Percentiles rank a stretch among this genome's conserved stretches.
Evolutionary conservation across 805 yeast species (phyloP).

Genomic region (Candida pseudofarinosa): DNA sequence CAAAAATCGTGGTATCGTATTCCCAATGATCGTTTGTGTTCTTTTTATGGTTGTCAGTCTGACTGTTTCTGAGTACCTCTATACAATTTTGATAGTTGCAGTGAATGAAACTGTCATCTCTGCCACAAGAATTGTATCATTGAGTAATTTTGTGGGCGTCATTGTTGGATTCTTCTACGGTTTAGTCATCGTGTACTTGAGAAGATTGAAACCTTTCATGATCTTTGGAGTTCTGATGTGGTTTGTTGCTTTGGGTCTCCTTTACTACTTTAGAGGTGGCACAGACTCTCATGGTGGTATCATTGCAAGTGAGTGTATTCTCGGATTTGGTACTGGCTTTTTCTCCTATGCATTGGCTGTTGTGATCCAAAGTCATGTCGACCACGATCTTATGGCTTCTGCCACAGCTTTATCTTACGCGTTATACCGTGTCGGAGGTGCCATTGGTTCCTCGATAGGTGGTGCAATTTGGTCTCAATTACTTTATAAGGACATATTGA

Average conservation of each 20-base stretch:
- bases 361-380: slow-evolving; percentile 53
- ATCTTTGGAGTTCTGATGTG: slow-evolving; percentile 55
- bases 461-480: slow-evolving; percentile 71
- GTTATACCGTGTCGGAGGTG: slow-evolving; percentile 57
- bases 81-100: slow-evolving; percentile 62
- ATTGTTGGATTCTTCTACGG: slow-evolving; percentile 59
- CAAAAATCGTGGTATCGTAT: slow-evolving; percentile 69
- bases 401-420: slow-evolving; percentile 56
- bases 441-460: slow-evolving; percentile 58
- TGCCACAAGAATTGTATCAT: slow-evolving; percentile 61
- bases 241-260: slow-evolving; percentile 58
- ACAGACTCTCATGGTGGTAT: slow-evolving; percentile 43
- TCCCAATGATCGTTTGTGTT: slow-evolving; percentile 58
- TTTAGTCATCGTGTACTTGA: slow-evolving; percentile 41
- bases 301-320: slow-evolving; percentile 58
- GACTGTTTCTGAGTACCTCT: slow-evolving; percentile 68
- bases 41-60: slow-evolving; percentile 59
- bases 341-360: slow-evolving; percentile 64
- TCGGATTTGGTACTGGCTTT: slow-evolving; percentile 74
- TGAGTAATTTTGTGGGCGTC: slow-evolving; percentile 64
- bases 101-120: slow-evolving; percentile 54
- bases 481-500: slow-evolving; percentile 38
- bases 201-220: slow-evolving; percentile 57
- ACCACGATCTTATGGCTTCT: slow-evolving; percentile 63
- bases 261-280: slow-evolving; percentile 51